Conservation (phyloP, 1,284 basidiomycete genomes). For the Ceratobasidium papillatum region DNA sequence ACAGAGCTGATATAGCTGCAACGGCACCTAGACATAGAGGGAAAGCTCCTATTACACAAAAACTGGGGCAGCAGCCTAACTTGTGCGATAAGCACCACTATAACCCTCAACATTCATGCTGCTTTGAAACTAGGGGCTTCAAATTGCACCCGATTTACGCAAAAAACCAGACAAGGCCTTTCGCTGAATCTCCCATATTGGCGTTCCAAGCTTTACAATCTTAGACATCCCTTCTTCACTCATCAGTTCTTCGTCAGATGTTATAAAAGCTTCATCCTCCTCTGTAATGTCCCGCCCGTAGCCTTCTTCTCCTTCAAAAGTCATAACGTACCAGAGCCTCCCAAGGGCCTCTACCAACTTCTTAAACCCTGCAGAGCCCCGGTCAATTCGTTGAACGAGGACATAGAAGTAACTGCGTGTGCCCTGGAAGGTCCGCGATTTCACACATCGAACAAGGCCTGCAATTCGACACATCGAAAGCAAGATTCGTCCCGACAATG, state of each 20-base stretch:
- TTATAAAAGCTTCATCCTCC: constrained; percentile 10
- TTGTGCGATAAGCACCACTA: too few relatives aligned
- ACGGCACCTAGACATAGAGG: too few relatives aligned
- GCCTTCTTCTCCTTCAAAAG: constrained; percentile 23
- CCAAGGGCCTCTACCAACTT: constrained; percentile 14
- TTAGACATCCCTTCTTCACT: constrained; percentile 6
- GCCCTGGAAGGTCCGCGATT: constrained; percentile 51
- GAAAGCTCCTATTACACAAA: too few relatives aligned
- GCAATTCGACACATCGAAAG: constrained; percentile 48
- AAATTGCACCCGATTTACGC: constrained; percentile 4
- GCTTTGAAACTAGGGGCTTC: too few relatives aligned
- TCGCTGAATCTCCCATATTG: constrained; percentile 17
- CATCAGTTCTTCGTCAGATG: constrained; percentile 13
- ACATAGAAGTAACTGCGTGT: constrained; percentile 51
- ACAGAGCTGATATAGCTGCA: too few relatives aligned
- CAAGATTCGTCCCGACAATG: constrained; percentile 51
- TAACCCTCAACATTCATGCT: too few relatives aligned
- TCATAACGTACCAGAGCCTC: constrained; percentile 25
- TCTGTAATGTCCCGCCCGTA: constrained; percentile 28
- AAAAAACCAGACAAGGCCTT: constrained; percentile 8
- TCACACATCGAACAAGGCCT: constrained; percentile 41
- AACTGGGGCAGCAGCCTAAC: too few relatives aligned
- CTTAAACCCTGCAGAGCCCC: background rate
- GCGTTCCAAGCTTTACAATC: constrained; percentile 14
- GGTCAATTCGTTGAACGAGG: constrained; percentile 47